phyloP scores from a whole-genome alignment of 1,284 basidiomycete species.

The Cryptococcus sp. region DNA sequence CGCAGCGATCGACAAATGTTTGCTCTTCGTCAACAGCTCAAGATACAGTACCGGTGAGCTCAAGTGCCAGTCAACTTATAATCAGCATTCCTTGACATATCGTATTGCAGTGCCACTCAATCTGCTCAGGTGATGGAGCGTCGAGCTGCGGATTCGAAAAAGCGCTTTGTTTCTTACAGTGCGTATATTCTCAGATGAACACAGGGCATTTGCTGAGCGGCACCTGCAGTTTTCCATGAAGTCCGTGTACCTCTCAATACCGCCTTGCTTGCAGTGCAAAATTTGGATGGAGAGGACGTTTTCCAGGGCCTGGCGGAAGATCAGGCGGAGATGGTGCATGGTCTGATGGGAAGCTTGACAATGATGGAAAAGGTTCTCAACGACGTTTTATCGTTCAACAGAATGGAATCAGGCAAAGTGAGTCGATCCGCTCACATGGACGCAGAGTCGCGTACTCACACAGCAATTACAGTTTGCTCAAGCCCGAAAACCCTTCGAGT shows the following conservation, averaged over 20 bases:
- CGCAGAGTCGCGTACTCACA: neutral
- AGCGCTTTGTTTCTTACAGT: slow-evolving; percentile 77
- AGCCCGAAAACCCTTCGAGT: slow-evolving; percentile 67
- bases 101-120: slow-evolving; percentile 62
- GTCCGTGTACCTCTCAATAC: slow-evolving; percentile 90
- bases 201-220: slow-evolving; percentile 25
- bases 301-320: slow-evolving; percentile 44
- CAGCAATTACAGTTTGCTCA: slow-evolving; percentile 26
- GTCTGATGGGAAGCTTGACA: slow-evolving; percentile 72
- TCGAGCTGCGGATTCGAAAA: slow-evolving; percentile 72
- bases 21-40: slow-evolving; percentile 68
- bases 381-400: slow-evolving; percentile 66
- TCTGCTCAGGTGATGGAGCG: slow-evolving; percentile 82
- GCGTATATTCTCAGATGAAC: slow-evolving; percentile 50
- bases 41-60: slow-evolving; percentile 59
- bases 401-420: slow-evolving; percentile 55
- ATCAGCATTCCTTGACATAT: too few relatives aligned
- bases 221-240: slow-evolving; percentile 55
- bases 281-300: slow-evolving; percentile 69
- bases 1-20: slow-evolving; percentile 63
- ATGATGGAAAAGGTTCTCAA: slow-evolving; percentile 76
- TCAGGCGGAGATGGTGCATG: slow-evolving; percentile 50
- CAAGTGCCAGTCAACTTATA: too few relatives aligned
- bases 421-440: slow-evolving; percentile 1
- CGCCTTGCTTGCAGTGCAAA: slow-evolving; percentile 83